Evolutionary conservation across 1,284 basidiomycete species (phyloP), one percentile per base, ranked within the genome.

Genomic region (Phenoliferia sp.): DNA sequence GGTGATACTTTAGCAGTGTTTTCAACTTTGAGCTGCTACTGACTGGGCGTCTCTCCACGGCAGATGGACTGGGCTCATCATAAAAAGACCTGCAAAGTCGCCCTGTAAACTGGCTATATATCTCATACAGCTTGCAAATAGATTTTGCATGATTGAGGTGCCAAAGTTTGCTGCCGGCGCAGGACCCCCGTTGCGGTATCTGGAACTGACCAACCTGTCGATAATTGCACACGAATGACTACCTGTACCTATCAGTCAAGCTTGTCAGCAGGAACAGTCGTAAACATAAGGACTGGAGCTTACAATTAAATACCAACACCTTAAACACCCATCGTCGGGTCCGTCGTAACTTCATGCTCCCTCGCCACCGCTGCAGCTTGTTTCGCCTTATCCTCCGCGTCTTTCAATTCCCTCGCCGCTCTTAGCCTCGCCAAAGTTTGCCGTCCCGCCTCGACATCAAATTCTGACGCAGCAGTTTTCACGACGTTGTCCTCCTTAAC

Each of bases 381-480:
- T 26, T 52, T 52, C 48, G 48, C 48, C 17, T 26, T 19, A 9
- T 52, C 9, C 48, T 52, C 48, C 9, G 22, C 48, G 9, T 52
- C 48, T 26, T 52, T 52, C 22, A 52, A 26, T 26, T 52, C 48
- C 48, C 48, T 6, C 7, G 48, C 60, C 39, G 33, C 33, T 48
- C 60, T 50, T 32, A 61, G 19, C 31, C 60, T 31, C 31, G 60
- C 60, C 3, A 61, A 26, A 5, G 22, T 61, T 4, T 22, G 31
- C 60, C 60, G 50, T 10, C 60, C 60, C 44, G 39, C 44, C 44
- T 61, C 60, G 28, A 61, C 31, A n/a, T 61, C 60, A 28, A 61
- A 26, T 48, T 61, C 60, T 22, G 28, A n/a, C 39, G 32, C 31
- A 3, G 44, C 54, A 39, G 55, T 9, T 9, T 17, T 9, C 7